A percentile compares a stretch with the other conserved stretches of the same genome.
Conservation (phyloP, 306 rosid genomes). For the Cyamopsis tetragonoloba region DNA sequence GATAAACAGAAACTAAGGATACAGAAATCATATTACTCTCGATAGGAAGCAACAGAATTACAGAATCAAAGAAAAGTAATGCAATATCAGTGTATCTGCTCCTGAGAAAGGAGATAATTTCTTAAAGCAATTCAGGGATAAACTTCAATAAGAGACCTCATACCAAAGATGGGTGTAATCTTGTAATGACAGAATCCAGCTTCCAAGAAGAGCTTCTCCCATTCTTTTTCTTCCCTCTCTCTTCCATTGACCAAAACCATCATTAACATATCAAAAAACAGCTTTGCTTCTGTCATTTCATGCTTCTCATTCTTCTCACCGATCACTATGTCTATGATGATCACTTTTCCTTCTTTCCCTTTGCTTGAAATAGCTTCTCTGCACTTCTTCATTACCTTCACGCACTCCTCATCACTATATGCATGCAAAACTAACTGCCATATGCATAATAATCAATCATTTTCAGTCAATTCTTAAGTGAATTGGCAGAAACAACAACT, state of each 20-base stretch:
- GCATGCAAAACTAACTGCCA: conserved; percentile 39
- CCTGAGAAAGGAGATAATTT: background rate
- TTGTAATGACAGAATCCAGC: conserved; percentile 51
- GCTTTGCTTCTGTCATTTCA: conserved; percentile 31
- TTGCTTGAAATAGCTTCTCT: conserved; percentile 40
- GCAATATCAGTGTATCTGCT: background rate
- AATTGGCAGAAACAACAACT: background rate
- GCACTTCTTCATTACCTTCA: conserved; percentile 46
- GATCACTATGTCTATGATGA: conserved; percentile 52
- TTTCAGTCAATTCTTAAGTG: background rate
- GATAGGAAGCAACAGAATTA: background rate
- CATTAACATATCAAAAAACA: conserved; percentile 43
- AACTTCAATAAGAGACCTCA: conserved; percentile 56
- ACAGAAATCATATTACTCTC: background rate
- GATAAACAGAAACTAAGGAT: background rate
- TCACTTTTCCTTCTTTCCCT: conserved; percentile 38
- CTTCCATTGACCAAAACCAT: conserved; percentile 39
- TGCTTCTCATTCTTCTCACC: conserved; percentile 28
- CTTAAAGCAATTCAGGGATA: conserved; percentile 31
- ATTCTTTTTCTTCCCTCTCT: conserved; percentile 49
- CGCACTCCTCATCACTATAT: conserved; percentile 41
- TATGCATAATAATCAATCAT: background rate
- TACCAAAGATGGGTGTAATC: conserved; percentile 34
- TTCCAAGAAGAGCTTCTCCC: conserved; percentile 47
- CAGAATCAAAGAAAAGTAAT: too few species aligned